phyloP scores from a whole-genome alignment of 352 stramenopile genomes.

The Blastocystis hominis region DNA sequence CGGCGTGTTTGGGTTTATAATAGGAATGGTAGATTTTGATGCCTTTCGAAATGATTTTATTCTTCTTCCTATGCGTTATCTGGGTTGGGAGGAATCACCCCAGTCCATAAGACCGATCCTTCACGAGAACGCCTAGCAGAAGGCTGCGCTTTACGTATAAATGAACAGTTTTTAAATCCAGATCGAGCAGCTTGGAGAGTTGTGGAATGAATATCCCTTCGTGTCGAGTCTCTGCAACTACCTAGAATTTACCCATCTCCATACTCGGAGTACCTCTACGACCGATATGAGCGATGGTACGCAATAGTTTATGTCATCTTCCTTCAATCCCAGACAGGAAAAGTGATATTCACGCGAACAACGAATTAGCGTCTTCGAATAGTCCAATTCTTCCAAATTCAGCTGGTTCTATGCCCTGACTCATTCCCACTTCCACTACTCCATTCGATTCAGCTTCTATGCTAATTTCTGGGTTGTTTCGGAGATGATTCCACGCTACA shows the following conservation, averaged over 20 bases:
- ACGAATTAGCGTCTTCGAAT: not conserved
- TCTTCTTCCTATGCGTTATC: not conserved
- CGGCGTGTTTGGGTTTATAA: not conserved
- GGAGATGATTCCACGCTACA: not conserved
- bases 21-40: not conserved
- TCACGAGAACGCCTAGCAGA: slow-evolving; percentile 7
- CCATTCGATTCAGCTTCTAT: not conserved
- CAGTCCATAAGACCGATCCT: not conserved
- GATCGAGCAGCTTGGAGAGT: not conserved
- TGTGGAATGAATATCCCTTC: not conserved
- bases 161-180: slow-evolving; percentile 38
- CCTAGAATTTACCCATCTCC: not conserved
- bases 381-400: not conserved
- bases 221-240: not conserved
- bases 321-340: slow-evolving; percentile 6
- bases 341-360: slow-evolving; percentile 6
- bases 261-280: not conserved
- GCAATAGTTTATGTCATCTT: not conserved
- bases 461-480: not conserved
- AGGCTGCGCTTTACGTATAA: slow-evolving; percentile 7
- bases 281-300: not conserved
- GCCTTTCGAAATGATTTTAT: not conserved
- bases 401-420: not conserved
- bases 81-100: not conserved
- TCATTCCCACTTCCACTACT: not conserved